Percentiles rank a stretch among this genome's conserved stretches.
Conservation (phyloP, 805 yeast species). For the Candida ficus region DNA sequence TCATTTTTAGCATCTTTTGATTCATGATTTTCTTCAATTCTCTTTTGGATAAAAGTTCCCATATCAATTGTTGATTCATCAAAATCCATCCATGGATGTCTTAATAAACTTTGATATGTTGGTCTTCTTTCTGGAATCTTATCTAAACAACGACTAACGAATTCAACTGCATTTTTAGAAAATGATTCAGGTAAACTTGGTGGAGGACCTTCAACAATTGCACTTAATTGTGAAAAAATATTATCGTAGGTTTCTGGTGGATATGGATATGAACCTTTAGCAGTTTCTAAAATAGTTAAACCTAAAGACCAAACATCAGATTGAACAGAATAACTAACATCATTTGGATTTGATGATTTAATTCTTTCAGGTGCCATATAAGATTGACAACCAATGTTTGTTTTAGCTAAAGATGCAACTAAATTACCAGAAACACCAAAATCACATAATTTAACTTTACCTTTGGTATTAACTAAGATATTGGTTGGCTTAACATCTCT, state of each 20-base stretch:
- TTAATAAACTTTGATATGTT: constrained; percentile 64
- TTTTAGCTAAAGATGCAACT: constrained; percentile 91
- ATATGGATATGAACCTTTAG: constrained; percentile 91
- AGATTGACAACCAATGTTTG: constrained; percentile 96
- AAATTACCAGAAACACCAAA: constrained; percentile 95
- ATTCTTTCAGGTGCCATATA: constrained; percentile 99
- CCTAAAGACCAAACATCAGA: constrained; percentile 97
- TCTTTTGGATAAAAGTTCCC: constrained; percentile 32
- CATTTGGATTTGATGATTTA: constrained; percentile 66
- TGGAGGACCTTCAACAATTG: constrained; percentile 94
- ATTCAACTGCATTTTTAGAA: constrained; percentile 73
- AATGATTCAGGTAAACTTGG: constrained; percentile 69
- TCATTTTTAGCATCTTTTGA: constrained; percentile 16
- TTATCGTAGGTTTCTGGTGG: constrained; percentile 90
- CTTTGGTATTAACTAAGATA: constrained; percentile 72
- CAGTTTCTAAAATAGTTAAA: constrained; percentile 77
- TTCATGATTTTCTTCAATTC: constrained; percentile 26
- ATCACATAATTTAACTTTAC: constrained; percentile 90
- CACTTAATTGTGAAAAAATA: constrained; percentile 88
- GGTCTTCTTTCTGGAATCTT: constrained; percentile 83
- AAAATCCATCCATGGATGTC: constrained; percentile 77
- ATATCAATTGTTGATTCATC: constrained; percentile 32
- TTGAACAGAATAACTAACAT: constrained; percentile 81
- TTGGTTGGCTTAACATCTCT: constrained; percentile 97
- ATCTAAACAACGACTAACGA: constrained; percentile 70